phyloP scores from a whole-genome alignment of 352 stramenopile species.

The Pythium inflatum region DNA sequence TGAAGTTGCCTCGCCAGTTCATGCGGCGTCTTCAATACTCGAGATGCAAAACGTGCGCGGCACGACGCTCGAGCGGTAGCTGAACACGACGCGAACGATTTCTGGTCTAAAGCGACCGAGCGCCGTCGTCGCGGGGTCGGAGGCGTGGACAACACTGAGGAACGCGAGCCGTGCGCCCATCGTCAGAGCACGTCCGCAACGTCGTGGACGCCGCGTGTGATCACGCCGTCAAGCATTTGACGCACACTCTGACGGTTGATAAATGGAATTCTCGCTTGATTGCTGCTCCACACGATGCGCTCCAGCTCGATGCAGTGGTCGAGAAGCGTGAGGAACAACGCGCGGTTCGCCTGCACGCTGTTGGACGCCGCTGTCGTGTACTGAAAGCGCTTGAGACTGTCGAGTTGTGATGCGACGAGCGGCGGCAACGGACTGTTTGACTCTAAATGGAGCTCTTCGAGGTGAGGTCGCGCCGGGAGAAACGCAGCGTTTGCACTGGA shows the following conservation, averaged over 20 bases:
- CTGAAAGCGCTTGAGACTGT: not conserved
- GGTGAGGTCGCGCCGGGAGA: not conserved
- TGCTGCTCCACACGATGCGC: too few species aligned
- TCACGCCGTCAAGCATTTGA: not conserved
- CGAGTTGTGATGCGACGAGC: not conserved
- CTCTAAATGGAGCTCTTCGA: not conserved
- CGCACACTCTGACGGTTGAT: not conserved
- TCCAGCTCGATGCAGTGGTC: too few species aligned
- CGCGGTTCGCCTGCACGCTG: not conserved
- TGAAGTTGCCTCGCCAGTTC: too few species aligned
- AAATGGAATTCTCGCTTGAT: too few species aligned
- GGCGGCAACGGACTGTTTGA: not conserved
- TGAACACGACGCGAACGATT: not conserved
- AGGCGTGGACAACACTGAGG: not conserved
- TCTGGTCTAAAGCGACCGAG: not conserved
- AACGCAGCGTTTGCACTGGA: not conserved
- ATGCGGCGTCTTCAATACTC: too few species aligned
- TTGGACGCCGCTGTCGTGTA: not conserved
- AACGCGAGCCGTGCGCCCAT: not conserved
- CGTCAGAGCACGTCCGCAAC: not conserved
- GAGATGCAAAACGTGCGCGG: not conserved
- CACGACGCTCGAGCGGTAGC: not conserved
- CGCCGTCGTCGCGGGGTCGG: not conserved
- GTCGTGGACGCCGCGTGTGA: not conserved
- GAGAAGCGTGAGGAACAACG: not conserved